A percentile compares a stretch with the other conserved stretches of the same genome.
Evolutionary conservation across 2,329 filamentous ascomycete species (phyloP).

Genomic region (Zopfia rhizophila): DNA sequence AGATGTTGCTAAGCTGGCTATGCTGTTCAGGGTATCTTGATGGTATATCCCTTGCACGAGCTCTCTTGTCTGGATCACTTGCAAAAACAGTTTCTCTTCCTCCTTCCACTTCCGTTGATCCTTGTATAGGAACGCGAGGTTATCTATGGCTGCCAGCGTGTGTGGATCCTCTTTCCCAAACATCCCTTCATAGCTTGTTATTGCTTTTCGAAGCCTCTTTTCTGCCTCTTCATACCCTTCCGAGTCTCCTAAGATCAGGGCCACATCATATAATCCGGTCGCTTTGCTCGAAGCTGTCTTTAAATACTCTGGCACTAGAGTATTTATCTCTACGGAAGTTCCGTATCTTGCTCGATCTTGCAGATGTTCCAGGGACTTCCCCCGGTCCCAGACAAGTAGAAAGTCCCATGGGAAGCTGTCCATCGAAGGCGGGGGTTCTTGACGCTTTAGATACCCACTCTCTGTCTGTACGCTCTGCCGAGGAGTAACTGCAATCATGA

Average conservation of each 20-base stretch:
- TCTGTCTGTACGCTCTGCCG: not conserved
- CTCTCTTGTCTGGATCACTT: too few species aligned
- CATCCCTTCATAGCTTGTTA: not conserved
- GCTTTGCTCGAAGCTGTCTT: not conserved
- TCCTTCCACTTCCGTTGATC: too few species aligned
- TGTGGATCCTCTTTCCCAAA: constrained; percentile 1
- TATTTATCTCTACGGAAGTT: not conserved
- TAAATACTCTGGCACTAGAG: not conserved
- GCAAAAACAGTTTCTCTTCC: too few species aligned
- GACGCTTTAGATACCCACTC: not conserved
- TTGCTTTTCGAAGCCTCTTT: constrained; percentile 1
- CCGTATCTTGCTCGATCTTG: not conserved
- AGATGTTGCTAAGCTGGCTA: too few species aligned
- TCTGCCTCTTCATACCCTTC: constrained; percentile 3
- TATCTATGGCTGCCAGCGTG: constrained; percentile 6
- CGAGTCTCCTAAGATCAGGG: too few species aligned
- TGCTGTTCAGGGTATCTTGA: too few species aligned
- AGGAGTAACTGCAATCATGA: too few species aligned
- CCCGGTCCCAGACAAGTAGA: too few species aligned
- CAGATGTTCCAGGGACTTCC: not conserved
- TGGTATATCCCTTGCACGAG: too few species aligned
- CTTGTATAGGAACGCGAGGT: too few species aligned
- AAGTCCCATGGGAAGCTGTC: not conserved
- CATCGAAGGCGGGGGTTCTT: not conserved
- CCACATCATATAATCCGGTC: not conserved